phyloP scores from a whole-genome alignment of 495 filamentous ascomycete species.

The Penicillium ucsense region DNA sequence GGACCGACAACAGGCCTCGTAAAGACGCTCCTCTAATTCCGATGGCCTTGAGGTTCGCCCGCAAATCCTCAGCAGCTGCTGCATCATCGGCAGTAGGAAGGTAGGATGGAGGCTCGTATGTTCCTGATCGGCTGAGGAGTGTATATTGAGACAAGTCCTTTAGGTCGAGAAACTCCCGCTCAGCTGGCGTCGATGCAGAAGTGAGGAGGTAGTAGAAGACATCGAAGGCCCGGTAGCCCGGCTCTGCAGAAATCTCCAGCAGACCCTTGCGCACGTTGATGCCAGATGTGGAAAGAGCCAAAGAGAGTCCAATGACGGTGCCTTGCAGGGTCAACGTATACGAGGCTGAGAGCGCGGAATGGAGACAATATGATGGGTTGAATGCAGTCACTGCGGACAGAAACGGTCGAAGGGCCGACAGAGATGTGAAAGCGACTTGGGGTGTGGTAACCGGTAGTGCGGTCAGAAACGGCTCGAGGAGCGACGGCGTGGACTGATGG shows the following conservation, averaged over 20 bases:
- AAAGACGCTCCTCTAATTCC: conserved; percentile 82
- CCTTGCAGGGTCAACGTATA: conserved; percentile 76
- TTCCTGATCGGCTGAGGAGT: conserved; percentile 70
- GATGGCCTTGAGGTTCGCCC: conserved; percentile 70
- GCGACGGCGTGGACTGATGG: conserved; percentile 77
- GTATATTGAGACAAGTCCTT: conserved; percentile 69
- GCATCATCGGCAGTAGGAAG: conserved; percentile 90
- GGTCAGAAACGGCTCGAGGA: conserved; percentile 71
- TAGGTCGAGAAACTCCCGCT: conserved; percentile 83
- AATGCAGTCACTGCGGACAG: conserved; percentile 76
- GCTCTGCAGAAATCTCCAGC: conserved; percentile 66
- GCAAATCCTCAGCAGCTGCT: conserved; percentile 87
- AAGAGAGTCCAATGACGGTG: conserved; percentile 60
- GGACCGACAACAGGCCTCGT: conserved; percentile 68
- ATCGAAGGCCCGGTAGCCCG: conserved; percentile 90
- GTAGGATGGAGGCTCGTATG: conserved; percentile 80
- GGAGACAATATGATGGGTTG: conserved; percentile 75
- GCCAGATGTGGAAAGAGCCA: conserved; percentile 77
- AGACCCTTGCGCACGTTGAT: conserved; percentile 78
- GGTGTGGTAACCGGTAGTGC: conserved; percentile 74
- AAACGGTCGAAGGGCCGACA: conserved; percentile 76
- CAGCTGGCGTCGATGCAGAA: conserved; percentile 77
- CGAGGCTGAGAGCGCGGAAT: conserved; percentile 70
- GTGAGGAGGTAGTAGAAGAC: conserved; percentile 96
- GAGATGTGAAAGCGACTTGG: conserved; percentile 58